Percentiles rank a stretch among this genome's conserved stretches.
phyloP scores from a whole-genome alignment of 2,329 filamentous ascomycete species.

The Phyllosticta citrichinensis region DNA sequence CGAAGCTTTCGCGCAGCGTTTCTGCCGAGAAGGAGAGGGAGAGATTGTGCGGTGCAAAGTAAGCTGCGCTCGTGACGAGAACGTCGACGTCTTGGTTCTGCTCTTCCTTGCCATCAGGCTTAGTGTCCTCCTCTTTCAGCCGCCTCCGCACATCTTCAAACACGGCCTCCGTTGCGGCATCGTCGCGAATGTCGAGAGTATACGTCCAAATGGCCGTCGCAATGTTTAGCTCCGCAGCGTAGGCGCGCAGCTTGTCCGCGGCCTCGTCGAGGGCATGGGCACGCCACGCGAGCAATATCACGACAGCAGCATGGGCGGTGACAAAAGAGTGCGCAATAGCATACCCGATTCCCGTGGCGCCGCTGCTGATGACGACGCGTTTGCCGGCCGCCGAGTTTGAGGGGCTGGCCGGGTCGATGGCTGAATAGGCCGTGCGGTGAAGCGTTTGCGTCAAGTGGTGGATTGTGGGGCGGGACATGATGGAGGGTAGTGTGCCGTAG shows the following conservation, averaged over 20 bases:
- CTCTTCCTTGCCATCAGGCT: not conserved
- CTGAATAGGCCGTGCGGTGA: conserved; percentile 17
- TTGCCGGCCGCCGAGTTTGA: conserved; percentile 20
- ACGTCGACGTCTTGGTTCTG: conserved; percentile 1
- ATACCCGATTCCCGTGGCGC: conserved; percentile 19
- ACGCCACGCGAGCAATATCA: conserved; percentile 34
- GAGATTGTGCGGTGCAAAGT: not conserved
- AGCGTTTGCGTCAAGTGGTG: conserved; percentile 13
- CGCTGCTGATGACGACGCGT: conserved; percentile 23
- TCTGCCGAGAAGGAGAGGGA: conserved; percentile 5
- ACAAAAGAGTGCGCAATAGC: conserved; percentile 23
- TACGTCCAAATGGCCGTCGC: conserved; percentile 8
- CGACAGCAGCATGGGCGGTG: conserved; percentile 27
- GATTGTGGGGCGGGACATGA: not conserved
- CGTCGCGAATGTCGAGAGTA: conserved; percentile 7
- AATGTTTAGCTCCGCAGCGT: not conserved
- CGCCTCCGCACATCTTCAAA: conserved; percentile 6
- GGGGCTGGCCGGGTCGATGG: conserved; percentile 17
- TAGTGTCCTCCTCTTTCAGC: not conserved
- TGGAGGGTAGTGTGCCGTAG: too few relatives aligned
- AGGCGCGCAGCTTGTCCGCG: not conserved
- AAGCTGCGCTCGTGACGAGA: conserved; percentile 12
- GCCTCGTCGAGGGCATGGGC: conserved; percentile 18
- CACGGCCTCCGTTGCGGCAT: not conserved
- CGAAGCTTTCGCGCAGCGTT: not conserved